Base-by-base conservation (phyloP, 129 eudicot genomes). In the Apium graveolens region DNA sequence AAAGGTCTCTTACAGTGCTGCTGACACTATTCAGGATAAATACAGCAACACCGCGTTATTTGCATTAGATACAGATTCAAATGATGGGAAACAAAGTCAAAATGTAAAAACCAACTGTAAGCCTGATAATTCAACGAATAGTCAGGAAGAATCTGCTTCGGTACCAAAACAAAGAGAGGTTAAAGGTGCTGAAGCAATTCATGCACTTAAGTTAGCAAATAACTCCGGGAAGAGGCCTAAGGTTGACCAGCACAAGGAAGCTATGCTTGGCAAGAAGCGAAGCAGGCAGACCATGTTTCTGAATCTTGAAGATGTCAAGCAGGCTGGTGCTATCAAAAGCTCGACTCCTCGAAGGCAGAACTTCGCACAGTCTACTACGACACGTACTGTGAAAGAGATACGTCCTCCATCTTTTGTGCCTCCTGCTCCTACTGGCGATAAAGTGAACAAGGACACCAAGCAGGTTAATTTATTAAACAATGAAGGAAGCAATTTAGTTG, bases 281-380 rank as follows among this genome's bases (percentile, higher is more conserved):
- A 91, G 85, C 57, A 84, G 99, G 81, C 96, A 92, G 83, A 95
- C 99, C 24, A 89, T 95, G 99, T 95, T 90, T 84, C 91, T 95
- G 75, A 92, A 95, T 82, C 81, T 95, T 76, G 97, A 95, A 86
- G 99, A 92, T 82, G 93, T 90, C 13, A 93, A 91, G 78, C 97
- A 93, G 87, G 98, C 85, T 44, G 97, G 92, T 37, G 63, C 89
- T 55, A 76, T 83, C 68, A 95, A 95, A 85, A 87, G 91, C 71
- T 86, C 97, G 20, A 89, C 91, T 34, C 96, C 99, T 9, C 87
- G 83, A 86, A 87, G 97, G 79, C 99, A 90, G 80, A 89, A 74
- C 83, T 79, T 90, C 74, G 81, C 90, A 39, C 85, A 87, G 34
- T 89, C 97, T 53, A 82, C 81, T 79, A 82, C 87, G 4, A 82